phyloP scores from a whole-genome alignment of 2,329 filamentous ascomycete species.

The Trichoderma arundinaceum region DNA sequence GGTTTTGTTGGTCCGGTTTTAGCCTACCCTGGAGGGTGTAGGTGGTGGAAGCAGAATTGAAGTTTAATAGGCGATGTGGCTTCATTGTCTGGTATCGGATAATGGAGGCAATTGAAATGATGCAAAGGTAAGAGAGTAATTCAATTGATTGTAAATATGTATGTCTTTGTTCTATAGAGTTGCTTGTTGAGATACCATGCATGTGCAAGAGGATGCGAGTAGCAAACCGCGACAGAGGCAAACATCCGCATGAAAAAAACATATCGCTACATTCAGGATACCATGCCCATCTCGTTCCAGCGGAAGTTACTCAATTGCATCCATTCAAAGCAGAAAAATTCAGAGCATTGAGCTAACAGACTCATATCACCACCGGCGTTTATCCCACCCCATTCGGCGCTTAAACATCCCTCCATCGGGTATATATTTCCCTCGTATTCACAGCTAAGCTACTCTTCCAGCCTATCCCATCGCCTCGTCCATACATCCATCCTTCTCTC shows the following conservation, averaged over 20 bases:
- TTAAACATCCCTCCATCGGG: background rate
- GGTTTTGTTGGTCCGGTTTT: background rate
- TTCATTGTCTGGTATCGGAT: background rate
- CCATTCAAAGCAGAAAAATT: no score
- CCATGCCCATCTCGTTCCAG: no score
- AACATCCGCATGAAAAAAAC: no score
- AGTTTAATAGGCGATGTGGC: constrained; percentile 6
- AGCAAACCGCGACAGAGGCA: no score
- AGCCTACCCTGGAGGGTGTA: constrained; percentile 1
- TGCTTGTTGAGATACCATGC: no score
- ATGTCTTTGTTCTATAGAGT: no score
- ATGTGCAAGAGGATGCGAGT: no score
- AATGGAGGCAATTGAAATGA: background rate
- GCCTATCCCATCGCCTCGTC: background rate
- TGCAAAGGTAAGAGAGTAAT: background rate
- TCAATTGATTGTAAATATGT: no score
- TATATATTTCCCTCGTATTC: background rate
- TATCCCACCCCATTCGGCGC: background rate
- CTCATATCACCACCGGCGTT: background rate
- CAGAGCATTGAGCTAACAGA: background rate
- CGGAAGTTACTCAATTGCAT: no score
- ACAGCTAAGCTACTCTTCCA: background rate
- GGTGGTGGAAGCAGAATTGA: background rate
- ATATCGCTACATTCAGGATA: no score
- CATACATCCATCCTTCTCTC: background rate